Base-by-base conservation (phyloP, 2,329 filamentous ascomycete species). In the Metarhizium robertsii region DNA sequence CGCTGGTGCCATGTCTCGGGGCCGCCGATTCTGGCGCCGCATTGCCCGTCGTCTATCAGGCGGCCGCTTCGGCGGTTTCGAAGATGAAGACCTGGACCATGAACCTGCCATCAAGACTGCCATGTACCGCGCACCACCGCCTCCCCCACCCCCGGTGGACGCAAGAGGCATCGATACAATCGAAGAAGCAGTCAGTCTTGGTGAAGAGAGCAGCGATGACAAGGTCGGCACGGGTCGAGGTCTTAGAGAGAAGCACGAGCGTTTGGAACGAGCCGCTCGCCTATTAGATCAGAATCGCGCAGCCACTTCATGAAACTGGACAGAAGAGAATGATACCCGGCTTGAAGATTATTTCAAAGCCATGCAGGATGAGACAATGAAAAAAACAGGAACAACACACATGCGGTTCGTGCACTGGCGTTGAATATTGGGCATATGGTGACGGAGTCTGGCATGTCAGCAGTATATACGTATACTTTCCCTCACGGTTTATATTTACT, bases 201-300 rank as follows among this genome's bases (percentile, higher is more conserved):
- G 47, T 11, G 62, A 62, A 30, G 63, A 66, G 32, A 67, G 62
- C 53, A 63, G 63, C 38, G 61, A 63, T 13, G 60, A 61, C 46
- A 54, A 51, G 14, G 20, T 8, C 10, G 60, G 57, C 6, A 57
- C 58, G 10, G 60, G 57, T 45, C 63, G 63, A 8, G 65, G 65
- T 2, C 59, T 74, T 49, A 64, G 61, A 50, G 67, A 71, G 49
- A 72, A 66, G 56, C 67, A 70, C 52, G 71, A 72, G 45, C 67
- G 75, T 52, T 58, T 78, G 32, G 63, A 66, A 45, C 66, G 75
- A 34, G 75, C 76, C 1, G 67, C 71, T 34, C 67, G 64, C 54
- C 61, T 78, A 52, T 64, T 77, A 43, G 61, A 63, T 34, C 62
- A 66, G 47, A 62, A 64, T 30, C 58, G 59, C 30, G 18, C n/a